Evolutionary conservation across 2,329 filamentous ascomycete species (phyloP), one percentile per base, ranked within the genome.

Genomic region (Fusarium sp.): DNA sequence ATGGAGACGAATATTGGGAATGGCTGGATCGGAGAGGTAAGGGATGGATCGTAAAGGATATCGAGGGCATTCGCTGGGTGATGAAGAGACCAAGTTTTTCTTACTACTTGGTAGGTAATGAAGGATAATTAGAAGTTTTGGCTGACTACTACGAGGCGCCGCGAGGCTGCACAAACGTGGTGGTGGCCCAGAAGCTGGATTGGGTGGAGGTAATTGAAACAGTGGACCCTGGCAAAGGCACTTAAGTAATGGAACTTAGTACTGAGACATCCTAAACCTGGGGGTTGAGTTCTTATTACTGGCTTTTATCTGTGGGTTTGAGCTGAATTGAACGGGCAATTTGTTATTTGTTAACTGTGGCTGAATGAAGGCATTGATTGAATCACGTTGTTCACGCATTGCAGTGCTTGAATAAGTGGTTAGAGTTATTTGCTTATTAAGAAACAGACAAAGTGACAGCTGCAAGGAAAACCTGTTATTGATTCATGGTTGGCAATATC

Each of bases 81-180:
- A 60, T 66, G 60, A 60, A 70, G 51, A 61, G 64, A 37, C 38
- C 38, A 52, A 21, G 38, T 25, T 55, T 69, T 42, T 56, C 25
- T 35, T 55, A 35, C 16, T 38, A 27, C 44, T 46, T 46, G 42
- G 23, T 27, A 42, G 16, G 57, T 29, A 54, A 66, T 51, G 61
- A 48, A 57, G 42, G 42, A 70, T 39, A 49, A 46, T 44, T 60
- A 48, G 39, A 39, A 44, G 42, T 72, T 72, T 56, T 60, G 66
- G 46, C 62, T 66, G 63, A 64, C 45, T 59, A 39, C 45, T 60
- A 51, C 60, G 44, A 73, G 71, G 71, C 71, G 60, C 68, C 67
- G 60, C 64, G 60, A 73, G 71, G 71, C 71, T 73, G 71, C 71
- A 73, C 60, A 63, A 73, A 73, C 71, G 71, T 57, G 68, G 58